A percentile compares a stretch with the other conserved stretches of the same genome.
Evolutionary conservation across 2,329 filamentous ascomycete species (phyloP).

Genomic region (Phialocephala subalpina): DNA sequence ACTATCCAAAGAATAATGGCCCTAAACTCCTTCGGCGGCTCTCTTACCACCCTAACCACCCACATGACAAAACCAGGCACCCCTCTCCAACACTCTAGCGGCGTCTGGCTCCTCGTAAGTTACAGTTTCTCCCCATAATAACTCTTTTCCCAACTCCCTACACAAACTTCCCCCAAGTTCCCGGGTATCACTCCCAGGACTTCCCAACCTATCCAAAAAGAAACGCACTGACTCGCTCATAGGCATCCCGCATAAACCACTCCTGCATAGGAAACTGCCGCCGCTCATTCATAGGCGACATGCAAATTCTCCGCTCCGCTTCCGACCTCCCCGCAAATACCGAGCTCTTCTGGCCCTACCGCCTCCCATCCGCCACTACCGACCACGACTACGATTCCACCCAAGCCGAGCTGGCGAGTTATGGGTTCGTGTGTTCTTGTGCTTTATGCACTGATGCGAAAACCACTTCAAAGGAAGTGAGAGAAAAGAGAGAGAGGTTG

Average conservation of each 20-base stretch:
- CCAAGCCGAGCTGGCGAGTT: conserved; percentile 19
- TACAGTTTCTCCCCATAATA: too few species aligned
- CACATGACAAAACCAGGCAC: conserved; percentile 5
- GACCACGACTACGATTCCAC: conserved; percentile 17
- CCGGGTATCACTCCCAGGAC: too few species aligned
- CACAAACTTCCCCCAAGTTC: too few species aligned
- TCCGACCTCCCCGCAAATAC: conserved; percentile 29
- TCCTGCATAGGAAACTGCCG: conserved; percentile 32
- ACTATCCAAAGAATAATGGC: conserved; percentile 22
- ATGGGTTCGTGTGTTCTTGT: conserved; percentile 29
- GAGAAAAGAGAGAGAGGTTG: conserved; percentile 17
- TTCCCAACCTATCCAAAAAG: too few species aligned
- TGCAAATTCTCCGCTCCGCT: conserved; percentile 28
- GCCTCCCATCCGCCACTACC: conserved; percentile 4
- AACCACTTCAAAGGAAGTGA: background rate
- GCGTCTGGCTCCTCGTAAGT: conserved; percentile 26
- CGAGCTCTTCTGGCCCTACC: conserved; percentile 28
- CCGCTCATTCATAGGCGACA: conserved; percentile 31
- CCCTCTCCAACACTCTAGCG: conserved; percentile 24
- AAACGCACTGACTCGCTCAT: too few species aligned
- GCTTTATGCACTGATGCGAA: conserved; percentile 24
- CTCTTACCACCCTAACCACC: conserved; percentile 19
- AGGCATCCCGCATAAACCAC: conserved; percentile 34
- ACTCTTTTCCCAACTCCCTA: too few species aligned
- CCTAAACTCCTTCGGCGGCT: conserved; percentile 29